Percentiles rank a stretch among this genome's conserved stretches.
Conservation (phyloP, 1,284 basidiomycete species). For the Trametes pubescens region DNA sequence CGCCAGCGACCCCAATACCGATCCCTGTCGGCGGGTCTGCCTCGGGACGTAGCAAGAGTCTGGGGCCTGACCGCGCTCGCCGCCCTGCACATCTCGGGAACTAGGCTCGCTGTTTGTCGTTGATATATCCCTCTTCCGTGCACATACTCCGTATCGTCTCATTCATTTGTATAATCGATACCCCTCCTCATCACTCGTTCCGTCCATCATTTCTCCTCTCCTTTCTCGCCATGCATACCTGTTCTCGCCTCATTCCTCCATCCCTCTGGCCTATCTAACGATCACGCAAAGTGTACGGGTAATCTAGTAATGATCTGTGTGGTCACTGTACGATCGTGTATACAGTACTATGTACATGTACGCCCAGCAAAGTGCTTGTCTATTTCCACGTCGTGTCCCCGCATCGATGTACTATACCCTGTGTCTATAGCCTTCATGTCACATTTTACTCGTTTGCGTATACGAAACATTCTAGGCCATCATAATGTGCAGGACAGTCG, state of each 20-base stretch:
- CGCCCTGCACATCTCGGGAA: background rate
- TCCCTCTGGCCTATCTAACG: slow-evolving; percentile 1
- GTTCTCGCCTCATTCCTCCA: background rate
- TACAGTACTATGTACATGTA: slow-evolving; percentile 15
- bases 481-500: no score
- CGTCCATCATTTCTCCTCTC: background rate
- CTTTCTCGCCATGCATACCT: background rate
- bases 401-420: background rate
- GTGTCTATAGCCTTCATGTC: background rate
- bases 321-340: slow-evolving; percentile 18
- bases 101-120: background rate
- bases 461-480: background rate
- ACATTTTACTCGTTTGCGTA: background rate
- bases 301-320: slow-evolving; percentile 6
- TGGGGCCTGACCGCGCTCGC: slow-evolving; percentile 21
- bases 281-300: slow-evolving; percentile 9
- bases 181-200: background rate
- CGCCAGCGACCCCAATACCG: slow-evolving; percentile 29
- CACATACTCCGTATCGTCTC: background rate
- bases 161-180: background rate
- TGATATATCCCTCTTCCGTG: background rate
- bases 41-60: slow-evolving; percentile 27
- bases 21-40: slow-evolving; percentile 19
- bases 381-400: background rate
- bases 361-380: background rate